Conservation (phyloP, 2,329 filamentous ascomycete genomes). For the Hymenoscyphus fructigenus region DNA sequence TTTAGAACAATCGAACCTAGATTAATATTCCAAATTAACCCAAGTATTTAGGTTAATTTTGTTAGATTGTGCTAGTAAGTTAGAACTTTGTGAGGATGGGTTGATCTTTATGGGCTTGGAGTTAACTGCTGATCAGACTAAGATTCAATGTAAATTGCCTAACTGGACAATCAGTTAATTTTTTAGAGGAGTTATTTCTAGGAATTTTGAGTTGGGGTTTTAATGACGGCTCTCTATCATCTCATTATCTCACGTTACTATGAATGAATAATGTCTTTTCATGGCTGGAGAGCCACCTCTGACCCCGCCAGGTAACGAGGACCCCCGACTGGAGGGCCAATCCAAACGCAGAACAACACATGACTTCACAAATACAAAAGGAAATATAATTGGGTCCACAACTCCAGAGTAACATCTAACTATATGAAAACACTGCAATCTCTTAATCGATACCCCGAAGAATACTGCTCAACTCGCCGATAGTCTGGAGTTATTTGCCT, state of each 20-base stretch:
- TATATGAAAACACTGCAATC: not conserved
- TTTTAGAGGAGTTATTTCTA: not conserved
- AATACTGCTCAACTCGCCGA: not conserved
- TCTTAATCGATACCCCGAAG: not conserved
- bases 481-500: not conserved
- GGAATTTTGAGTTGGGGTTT: not conserved
- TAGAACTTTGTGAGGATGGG: not conserved
- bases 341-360: not conserved
- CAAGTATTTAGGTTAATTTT: no score
- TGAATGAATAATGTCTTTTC: not conserved
- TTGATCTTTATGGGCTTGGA: not conserved
- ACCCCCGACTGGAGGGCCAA: not conserved
- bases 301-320: not conserved
- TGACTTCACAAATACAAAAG: not conserved
- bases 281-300: not conserved
- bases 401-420: not conserved
- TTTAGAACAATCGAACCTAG: no score
- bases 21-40: no score
- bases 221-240: not conserved
- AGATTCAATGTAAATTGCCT: not conserved
- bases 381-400: not conserved
- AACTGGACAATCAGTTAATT: not conserved
- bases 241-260: not conserved
- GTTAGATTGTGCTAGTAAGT: no score
- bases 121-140: not conserved